Percentiles rank a stretch among this genome's conserved stretches.
These are phyloP conservation scores for Asterophora parasitica DNA, from an alignment of 768 basidiomycete species.

Conservation along the genomic window DNA sequence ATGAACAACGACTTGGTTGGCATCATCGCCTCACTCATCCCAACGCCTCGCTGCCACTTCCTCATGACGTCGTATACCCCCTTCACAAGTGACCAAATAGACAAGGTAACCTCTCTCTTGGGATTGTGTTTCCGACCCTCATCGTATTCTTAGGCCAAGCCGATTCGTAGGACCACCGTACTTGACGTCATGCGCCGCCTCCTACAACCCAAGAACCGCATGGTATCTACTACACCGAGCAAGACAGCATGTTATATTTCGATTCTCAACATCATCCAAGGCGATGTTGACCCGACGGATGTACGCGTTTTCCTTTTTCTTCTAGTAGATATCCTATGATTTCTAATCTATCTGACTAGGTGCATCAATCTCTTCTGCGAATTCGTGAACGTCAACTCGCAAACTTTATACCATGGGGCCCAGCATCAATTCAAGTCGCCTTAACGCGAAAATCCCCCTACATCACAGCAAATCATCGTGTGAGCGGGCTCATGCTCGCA, in stretches of 20 bases:
- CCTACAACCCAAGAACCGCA: slow-evolving; percentile 95
- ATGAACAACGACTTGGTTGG: slow-evolving; percentile 99
- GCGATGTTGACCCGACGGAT: slow-evolving; percentile 97
- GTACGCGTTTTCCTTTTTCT: slow-evolving; percentile 44
- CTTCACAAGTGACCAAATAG: slow-evolving; percentile 94
- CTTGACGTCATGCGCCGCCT: slow-evolving; percentile 98
- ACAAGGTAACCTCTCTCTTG: slow-evolving; percentile 55
- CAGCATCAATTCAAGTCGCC: slow-evolving; percentile 96
- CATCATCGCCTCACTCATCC: slow-evolving; percentile 94
- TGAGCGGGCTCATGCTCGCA: slow-evolving; percentile 97
- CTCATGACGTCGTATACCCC: slow-evolving; percentile 99
- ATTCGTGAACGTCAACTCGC: slow-evolving; percentile 96
- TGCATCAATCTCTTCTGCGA: slow-evolving; percentile 94
- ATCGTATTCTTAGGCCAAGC: slow-evolving; percentile 63
- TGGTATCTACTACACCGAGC: slow-evolving; percentile 92
- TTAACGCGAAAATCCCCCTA: slow-evolving; percentile 89
- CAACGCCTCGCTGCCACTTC: slow-evolving; percentile 96
- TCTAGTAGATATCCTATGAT: not conserved
- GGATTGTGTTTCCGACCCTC: not conserved
- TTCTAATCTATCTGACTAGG: slow-evolving; percentile 38
- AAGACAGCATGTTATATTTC: slow-evolving; percentile 96
- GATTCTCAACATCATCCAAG: slow-evolving; percentile 97
- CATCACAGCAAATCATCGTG: slow-evolving; percentile 82
- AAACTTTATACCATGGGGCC: slow-evolving; percentile 99
- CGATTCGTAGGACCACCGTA: slow-evolving; percentile 93